Base-by-base conservation (phyloP, 2,329 filamentous ascomycete genomes). In the Ascochyta rabiei region DNA sequence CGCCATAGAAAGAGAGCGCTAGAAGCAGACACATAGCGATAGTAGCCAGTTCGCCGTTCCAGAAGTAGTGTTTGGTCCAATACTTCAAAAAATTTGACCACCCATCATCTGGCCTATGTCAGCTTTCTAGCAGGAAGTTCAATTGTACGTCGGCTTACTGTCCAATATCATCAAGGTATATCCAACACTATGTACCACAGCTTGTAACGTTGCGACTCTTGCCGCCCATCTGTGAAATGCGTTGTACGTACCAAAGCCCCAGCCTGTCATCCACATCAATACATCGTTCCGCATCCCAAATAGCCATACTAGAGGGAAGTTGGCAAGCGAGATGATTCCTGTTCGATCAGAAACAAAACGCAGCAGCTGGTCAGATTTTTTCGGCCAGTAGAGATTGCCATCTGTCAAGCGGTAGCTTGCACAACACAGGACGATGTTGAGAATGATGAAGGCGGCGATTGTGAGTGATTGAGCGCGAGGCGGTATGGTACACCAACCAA, bases 211-310 rank as follows among this genome's bases (percentile, higher is more conserved):
- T 6, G 85, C 80, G 2, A 88, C 78, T 16, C 87, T 79, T 0
- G 88, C 87, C 3, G 87, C 78, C 79, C 86, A 86, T 0, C 87
- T 83, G 69, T 90, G 88, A 47, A 89, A 89, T 35, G 84, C 80
- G 60, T 85, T 89, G 64, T 85, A 89, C 0, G 84, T 86, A 1
- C 81, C 80, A 67, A 87, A 89, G 10, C 84, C 85, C 86, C 87
- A 90, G 0, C 87, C 87, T 0, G 88, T 89, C 0, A 86, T 67
- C 84, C 84, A 88, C 49, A 89, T 76, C 15, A 89, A 78, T 0
- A 86, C 64, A 46, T 90, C 89, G 57, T 90, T 90, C 9, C 88
- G 79, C 66, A 84, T 84, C 0, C 83, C 84, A 60, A 90, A 89
- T 0, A 89, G 70, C 86, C 86, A 89, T 0, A 89, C 74, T 2